Evolutionary conservation across 2,329 filamentous ascomycete species (phyloP).

Genomic region (Cadophora luteo-olivacea): DNA sequence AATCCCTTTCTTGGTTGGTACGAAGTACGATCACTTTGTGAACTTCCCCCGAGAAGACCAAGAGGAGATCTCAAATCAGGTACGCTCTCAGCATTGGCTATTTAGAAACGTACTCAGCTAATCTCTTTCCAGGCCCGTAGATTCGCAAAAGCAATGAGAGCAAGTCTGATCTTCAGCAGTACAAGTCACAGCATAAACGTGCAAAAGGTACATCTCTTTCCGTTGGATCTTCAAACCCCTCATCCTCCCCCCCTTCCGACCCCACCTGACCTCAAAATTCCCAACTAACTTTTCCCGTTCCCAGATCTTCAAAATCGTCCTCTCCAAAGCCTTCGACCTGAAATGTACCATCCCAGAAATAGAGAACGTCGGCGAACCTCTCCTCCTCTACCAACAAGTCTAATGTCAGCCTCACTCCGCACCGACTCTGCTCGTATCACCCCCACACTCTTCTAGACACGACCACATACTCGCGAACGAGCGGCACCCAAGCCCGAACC

Average conservation of each 20-base stretch:
- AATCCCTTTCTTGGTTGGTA: conserved; percentile 96
- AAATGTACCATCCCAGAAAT: conserved; percentile 99
- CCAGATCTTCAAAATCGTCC: conserved; percentile 99
- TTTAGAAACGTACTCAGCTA: conserved; percentile 4
- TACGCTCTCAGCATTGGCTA: conserved; percentile 50
- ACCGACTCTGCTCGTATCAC: not conserved
- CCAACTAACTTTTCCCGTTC: conserved; percentile 19
- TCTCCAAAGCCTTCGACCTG: conserved; percentile 97
- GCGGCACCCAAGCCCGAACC: not conserved
- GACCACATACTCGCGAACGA: not conserved
- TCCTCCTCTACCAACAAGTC: conserved; percentile 83
- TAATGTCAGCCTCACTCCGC: conserved; percentile 24
- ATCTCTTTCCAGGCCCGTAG: conserved; percentile 73
- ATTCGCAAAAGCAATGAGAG: conserved; percentile 98
- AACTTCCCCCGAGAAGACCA: conserved; percentile 98
- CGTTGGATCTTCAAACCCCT: conserved; percentile 8
- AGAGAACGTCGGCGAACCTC: conserved; percentile 94
- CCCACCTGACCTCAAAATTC: conserved; percentile 9
- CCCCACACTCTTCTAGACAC: not conserved
- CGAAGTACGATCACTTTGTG: conserved; percentile 99
- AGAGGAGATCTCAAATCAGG: conserved; percentile 97
- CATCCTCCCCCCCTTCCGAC: not conserved
- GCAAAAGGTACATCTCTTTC: conserved; percentile 75
- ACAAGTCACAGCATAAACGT: conserved; percentile 99
- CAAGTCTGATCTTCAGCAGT: conserved; percentile 96